Percentiles rank a stretch among this genome's conserved stretches.
Evolutionary conservation across 768 basidiomycete genomes (phyloP).

Genomic region (Imleria badia): DNA sequence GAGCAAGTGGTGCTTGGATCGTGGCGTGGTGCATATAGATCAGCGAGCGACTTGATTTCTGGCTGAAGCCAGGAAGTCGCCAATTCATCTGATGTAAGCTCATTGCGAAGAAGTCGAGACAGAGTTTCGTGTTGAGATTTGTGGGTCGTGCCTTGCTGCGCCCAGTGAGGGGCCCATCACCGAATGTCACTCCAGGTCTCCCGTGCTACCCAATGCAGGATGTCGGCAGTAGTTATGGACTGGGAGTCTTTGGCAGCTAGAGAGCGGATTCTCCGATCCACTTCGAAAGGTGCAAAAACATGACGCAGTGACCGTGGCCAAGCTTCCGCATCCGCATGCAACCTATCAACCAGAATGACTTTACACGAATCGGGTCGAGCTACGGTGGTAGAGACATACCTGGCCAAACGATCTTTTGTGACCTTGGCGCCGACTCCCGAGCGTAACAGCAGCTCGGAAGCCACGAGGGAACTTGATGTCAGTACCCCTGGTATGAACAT

Average conservation of each 20-base stretch:
- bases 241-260: not conserved
- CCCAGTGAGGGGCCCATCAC: not conserved
- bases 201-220: not conserved
- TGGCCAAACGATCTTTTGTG: not conserved
- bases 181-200: not conserved
- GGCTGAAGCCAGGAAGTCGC: not conserved
- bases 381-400: not conserved
- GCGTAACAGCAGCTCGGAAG: not conserved
- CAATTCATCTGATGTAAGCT: not conserved
- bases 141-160: not conserved
- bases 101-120: not conserved
- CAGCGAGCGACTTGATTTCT: not conserved
- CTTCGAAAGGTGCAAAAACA: not conserved
- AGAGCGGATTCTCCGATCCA: not conserved
- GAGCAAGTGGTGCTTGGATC: not conserved
- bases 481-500: too few relatives aligned
- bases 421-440: not conserved
- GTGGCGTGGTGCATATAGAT: not conserved
- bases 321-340: too few relatives aligned
- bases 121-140: not conserved
- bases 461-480: not conserved
- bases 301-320: too few relatives aligned
- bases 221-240: not conserved
- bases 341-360: not conserved
- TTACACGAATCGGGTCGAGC: not conserved